Evolutionary conservation across 495 filamentous ascomycete genomes (phyloP).

Genomic region (Hypoxylon fragiforme): DNA sequence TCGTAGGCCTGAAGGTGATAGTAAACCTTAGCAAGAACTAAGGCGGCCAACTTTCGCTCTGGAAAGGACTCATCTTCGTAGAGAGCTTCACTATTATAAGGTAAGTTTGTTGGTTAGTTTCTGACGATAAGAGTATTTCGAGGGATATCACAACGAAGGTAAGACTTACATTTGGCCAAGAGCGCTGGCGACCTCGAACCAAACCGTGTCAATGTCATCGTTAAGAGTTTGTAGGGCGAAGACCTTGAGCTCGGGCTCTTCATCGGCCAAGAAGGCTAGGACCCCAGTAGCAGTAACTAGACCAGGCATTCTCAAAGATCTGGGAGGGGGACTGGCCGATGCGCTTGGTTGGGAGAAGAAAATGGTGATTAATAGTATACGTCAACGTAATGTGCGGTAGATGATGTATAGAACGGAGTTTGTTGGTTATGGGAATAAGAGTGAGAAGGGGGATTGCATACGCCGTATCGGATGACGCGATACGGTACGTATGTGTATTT

Average conservation of each 20-base stretch:
- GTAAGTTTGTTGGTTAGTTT: slow-evolving; percentile 24
- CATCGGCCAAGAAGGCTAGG: slow-evolving; percentile 92
- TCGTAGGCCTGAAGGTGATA: slow-evolving; percentile 99
- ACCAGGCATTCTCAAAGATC: slow-evolving; percentile 79
- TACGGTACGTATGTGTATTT: neutral
- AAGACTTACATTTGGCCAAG: slow-evolving; percentile 86
- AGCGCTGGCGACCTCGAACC: slow-evolving; percentile 92
- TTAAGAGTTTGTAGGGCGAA: slow-evolving; percentile 94
- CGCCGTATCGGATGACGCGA: neutral
- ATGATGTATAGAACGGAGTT: slow-evolving; percentile 1
- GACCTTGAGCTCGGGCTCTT: slow-evolving; percentile 86
- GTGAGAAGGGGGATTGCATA: neutral
- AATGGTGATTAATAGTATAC: no score
- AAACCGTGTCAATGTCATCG: slow-evolving; percentile 91
- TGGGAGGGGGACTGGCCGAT: neutral
- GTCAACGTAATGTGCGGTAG: no score
- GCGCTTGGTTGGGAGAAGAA: neutral
- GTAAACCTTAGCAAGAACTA: slow-evolving; percentile 96
- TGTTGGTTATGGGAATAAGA: no score
- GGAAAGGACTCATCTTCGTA: slow-evolving; percentile 96
- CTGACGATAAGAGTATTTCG: slow-evolving; percentile 20
- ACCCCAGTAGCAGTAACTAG: slow-evolving; percentile 92
- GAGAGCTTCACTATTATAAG: slow-evolving; percentile 74
- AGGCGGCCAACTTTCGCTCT: slow-evolving; percentile 88
- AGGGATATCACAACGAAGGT: neutral